Conservation (phyloP, 345 rosid species). For the Cochlearia excelsa region DNA sequence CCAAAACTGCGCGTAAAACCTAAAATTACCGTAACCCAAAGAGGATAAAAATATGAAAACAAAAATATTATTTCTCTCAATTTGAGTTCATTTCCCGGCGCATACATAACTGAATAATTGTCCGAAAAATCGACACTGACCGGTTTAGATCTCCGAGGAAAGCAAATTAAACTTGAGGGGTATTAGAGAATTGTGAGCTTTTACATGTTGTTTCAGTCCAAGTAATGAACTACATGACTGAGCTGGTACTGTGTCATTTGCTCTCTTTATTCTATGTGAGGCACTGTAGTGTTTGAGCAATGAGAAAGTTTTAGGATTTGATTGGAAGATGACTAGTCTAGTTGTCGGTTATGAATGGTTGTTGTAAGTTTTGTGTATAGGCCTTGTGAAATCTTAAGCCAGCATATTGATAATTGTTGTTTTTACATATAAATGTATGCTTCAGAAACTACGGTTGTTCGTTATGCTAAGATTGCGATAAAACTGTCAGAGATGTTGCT, state of each 20-base stretch:
- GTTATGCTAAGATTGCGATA: slow-evolving; percentile 86
- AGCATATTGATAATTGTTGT: neutral
- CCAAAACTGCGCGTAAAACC: neutral
- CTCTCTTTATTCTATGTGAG: too few relatives aligned
- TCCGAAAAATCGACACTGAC: neutral
- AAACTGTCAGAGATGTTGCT: slow-evolving; percentile 82
- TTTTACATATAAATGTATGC: slow-evolving; percentile 43
- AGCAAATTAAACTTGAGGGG: neutral
- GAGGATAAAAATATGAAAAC: slow-evolving; percentile 22
- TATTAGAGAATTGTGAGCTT: neutral
- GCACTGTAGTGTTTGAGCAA: too few relatives aligned
- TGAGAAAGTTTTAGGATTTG: too few relatives aligned
- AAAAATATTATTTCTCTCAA: neutral
- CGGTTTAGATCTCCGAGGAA: slow-evolving; percentile 7
- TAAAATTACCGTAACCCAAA: slow-evolving; percentile 6
- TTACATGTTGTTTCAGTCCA: neutral
- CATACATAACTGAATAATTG: neutral
- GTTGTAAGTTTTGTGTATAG: too few relatives aligned
- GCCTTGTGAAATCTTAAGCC: too few relatives aligned
- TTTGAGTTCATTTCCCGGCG: slow-evolving; percentile 32
- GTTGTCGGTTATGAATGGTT: neutral
- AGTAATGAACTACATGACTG: too few relatives aligned
- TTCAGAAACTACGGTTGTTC: slow-evolving; percentile 51
- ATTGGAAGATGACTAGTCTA: neutral
- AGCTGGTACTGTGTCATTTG: too few relatives aligned